phyloP scores from a whole-genome alignment of 441 rosid species.

The Eruca vesicaria region DNA sequence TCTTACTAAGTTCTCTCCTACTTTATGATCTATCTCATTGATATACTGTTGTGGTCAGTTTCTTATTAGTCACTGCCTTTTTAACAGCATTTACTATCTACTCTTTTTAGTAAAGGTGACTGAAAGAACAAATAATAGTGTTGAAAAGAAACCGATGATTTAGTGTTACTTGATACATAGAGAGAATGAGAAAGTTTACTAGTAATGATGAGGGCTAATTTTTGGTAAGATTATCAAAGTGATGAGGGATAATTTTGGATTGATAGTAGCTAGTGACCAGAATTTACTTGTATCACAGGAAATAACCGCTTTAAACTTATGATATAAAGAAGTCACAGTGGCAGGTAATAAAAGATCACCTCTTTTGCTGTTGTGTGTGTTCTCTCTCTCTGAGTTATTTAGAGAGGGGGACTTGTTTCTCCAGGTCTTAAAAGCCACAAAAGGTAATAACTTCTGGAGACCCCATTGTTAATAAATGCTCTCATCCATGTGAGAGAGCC shows the following conservation, averaged over 20 bases:
- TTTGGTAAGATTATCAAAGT: no score
- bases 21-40: constrained; percentile 17
- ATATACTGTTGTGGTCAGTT: not conserved
- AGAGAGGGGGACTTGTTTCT: constrained; percentile 9
- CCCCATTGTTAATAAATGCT: constrained; percentile 28
- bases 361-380: not conserved
- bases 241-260: no score
- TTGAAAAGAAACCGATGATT: not conserved
- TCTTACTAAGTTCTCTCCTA: not conserved
- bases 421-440: constrained; percentile 26
- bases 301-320: constrained; percentile 21
- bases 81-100: constrained; percentile 29
- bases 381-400: not conserved
- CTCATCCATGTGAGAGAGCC: constrained; percentile 28
- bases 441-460: constrained; percentile 16
- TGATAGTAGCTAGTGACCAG: no score
- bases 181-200: not conserved
- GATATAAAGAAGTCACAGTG: constrained; percentile 25
- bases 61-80: constrained; percentile 26
- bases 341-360: constrained; percentile 18
- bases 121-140: not conserved
- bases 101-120: constrained; percentile 17
- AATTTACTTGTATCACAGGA: constrained; percentile 26
- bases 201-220: no score
- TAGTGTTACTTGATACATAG: no score